These are phyloP conservation scores for Persicaria maculosa DNA, from an alignment of 148 eudicot genomes.

Conservation along the genomic window DNA sequence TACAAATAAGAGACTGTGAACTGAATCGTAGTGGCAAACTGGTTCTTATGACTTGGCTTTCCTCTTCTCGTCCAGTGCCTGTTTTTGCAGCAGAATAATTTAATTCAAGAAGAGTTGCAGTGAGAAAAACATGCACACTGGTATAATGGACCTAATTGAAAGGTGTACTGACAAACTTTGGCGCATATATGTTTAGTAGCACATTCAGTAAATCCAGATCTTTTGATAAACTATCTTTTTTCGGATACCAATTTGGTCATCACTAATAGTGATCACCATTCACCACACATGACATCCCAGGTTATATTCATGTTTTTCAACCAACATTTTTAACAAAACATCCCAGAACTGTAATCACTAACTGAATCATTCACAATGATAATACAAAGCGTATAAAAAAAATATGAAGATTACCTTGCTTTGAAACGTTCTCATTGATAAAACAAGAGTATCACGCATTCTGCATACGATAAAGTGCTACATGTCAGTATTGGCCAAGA, in stretches of 20 bases:
- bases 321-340: not conserved
- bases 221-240: no score
- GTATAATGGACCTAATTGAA: no score
- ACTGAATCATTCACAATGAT: not conserved
- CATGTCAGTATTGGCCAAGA: conserved; percentile 3
- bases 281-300: not conserved
- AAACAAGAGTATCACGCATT: conserved; percentile 73
- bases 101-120: not conserved
- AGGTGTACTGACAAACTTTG: no score
- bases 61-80: conserved; percentile 71
- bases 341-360: not conserved
- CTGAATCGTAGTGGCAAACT: no score
- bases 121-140: not conserved
- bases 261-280: not conserved
- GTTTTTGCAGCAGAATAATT: conserved; percentile 12
- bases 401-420: conserved; percentile 55
- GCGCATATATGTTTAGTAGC: no score
- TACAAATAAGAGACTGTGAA: not conserved
- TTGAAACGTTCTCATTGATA: conserved; percentile 88
- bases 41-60: conserved; percentile 41
- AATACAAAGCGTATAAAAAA: not conserved
- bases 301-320: not conserved
- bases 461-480: conserved; percentile 31
- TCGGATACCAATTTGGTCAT: no score
- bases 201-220: no score